Evolutionary conservation across 306 rosid species (phyloP), one percentile per base, ranked within the genome.

Genomic region (Quercus aquifolioides): DNA sequence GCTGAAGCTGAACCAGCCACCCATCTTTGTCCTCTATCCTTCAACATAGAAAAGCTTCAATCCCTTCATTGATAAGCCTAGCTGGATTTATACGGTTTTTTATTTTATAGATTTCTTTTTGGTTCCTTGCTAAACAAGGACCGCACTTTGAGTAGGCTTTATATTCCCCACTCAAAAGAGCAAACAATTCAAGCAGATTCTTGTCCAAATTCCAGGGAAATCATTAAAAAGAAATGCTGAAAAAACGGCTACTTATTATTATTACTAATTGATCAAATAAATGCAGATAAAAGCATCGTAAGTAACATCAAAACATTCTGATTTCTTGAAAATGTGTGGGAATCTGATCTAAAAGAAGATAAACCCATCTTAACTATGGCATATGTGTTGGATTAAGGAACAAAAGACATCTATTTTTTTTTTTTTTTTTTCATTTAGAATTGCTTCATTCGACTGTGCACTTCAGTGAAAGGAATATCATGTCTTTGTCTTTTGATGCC

Each of bases 231-330:
- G 79, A 74, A 74, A 31, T 57, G 79, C 84, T 78, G 84, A 82
- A 76, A 4, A 82, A 85, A 80, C 69, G 80, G 89, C 76, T 68
- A 78, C 85, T 85, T 85, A 82, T 91, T 90, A 80, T 91, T 90
- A 80, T 79, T 76, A 68, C 49, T 83, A 62, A 86, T 81, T 77
- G 82, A 43, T 76, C 69, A 73, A 84, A 89, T 80, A 86, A 90
- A 88, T 83, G 77, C 85, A 84, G 79, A 80, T 78, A 78, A 58
- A 78, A 77, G 81, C 90, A 81, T 84, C 91, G 77, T 78, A 64
- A 30, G 80, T 77, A 65, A 79, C 70, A 79, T 75, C 76, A 81
- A 88, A 83, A 85, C 85, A 80, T 89, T 85, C 83, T 80, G 52
- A 78, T 80, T 76, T 75, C 79, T 75, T 69, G 84, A 71, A 83